Base-by-base conservation (phyloP, 192 early-diverging fungal species). In the Gamsiella multidivaricata region DNA sequence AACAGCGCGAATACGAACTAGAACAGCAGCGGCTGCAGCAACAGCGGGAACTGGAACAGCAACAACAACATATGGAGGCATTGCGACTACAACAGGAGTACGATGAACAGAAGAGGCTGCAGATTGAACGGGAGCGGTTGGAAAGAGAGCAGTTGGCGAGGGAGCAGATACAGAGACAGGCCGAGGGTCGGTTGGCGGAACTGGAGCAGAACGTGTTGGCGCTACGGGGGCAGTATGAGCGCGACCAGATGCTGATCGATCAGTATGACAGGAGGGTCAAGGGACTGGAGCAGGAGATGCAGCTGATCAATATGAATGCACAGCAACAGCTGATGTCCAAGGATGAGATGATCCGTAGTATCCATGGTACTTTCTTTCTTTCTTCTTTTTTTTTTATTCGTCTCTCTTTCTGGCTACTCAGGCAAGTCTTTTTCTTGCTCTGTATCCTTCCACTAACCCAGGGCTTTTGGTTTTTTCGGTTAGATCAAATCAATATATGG, bases 401-500 rank as follows among this genome's bases (percentile, higher is more conserved):
- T 32, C 4, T 29, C 31, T 33, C 23, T 29, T 56, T n/a, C 26
- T 34, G 0, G 69, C 52, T 68, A 4, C 22, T n/a, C 33, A 18
- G 12, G n/a, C n/a, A n/a, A n/a, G n/a, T 29, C 31, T 33, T 28
- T 29, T 56, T n/a, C 26, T 34, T 0, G 69, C 52, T 68, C 2
- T 20, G 20, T n/a, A 18, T 9, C 7, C 37, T 12, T 39, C 12
- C 12, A 39, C 37, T 39, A 9, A 66, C 26, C 43, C 23, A 22
- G 2, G 9, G 17, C 23, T 33, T 29, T 23, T 49, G 5, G 23
- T 11, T 8, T 9, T 36, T 3, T 42, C 26, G 10, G 0, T n/a
- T 60, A 91, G 94, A 95, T 33, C 94, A 98, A 88, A 86, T 99
- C 32, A 90, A 92, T 69, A 94, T 97, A 80, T 97, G 95, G 95